Evolutionary conservation across 208 protist genomes (phyloP), one percentile per base, ranked within the genome.

Genomic region (Crithidia brevicula): DNA sequence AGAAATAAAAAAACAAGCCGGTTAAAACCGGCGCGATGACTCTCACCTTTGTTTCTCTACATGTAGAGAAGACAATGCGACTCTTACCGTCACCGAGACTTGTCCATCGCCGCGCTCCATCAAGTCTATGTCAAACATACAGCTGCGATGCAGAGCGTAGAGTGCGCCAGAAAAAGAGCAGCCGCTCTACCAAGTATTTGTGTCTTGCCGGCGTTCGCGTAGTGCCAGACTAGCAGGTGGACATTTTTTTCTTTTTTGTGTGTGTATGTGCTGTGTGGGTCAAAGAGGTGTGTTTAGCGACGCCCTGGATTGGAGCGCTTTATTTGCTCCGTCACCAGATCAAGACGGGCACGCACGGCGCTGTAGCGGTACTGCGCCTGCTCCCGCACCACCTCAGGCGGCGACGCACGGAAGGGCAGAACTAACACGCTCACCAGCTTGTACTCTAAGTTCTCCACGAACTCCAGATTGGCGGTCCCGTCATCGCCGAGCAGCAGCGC

Each of bases 361-460:
- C 93, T 98, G 81, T 97, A 98, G 34, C 96, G 82, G 67, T 94
- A 98, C 59, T 88, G 82, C 67, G 96, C 94, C 50, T 97, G 88
- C 70, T 97, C 86, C 28, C 95, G 85, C 42, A 98, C 85, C 18
- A 95, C 81, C 31, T 94, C 81, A 16, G 95, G 89, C 40, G 86
- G 68, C n/a, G 92, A 94, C 18, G 85, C 91, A 15, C 80, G 77
- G 65, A 98, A 97, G 5, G 92, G 88, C 18, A 98, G 73, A 22
- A 87, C 83, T 28, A 98, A 66, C 33, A 98, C 84, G 46, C 96
- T 94, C 36, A 98, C 92, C 52, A 98, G 91, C 68, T 98, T 98
- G 83, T 98, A 98, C 72, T 97, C 89, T 54, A 98, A 79, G 59
- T 97, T 98, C 66, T 98, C 93, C 33, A 98, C 86, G 72, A 98